These are phyloP conservation scores for Yamadazyma epiphylla DNA, from an alignment of 1,139 yeast genomes.

Conservation along the genomic window DNA sequence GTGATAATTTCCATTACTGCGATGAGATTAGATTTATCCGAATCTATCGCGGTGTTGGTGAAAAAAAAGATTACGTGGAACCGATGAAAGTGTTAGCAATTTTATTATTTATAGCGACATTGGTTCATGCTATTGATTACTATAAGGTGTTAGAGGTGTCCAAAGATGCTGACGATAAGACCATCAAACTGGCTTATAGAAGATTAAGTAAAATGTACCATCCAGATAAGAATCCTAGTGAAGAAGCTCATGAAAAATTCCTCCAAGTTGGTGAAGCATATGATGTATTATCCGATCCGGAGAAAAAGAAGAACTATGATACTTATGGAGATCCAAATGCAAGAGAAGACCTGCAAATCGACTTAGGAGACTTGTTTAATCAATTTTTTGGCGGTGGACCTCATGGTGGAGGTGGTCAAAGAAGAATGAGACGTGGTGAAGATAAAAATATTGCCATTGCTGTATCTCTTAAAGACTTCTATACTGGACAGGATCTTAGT, in stretches of 20 bases:
- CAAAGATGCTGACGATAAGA: conserved; percentile 68
- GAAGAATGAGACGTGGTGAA: conserved; percentile 55
- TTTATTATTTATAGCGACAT: conserved; percentile 5
- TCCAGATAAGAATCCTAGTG: conserved; percentile 89
- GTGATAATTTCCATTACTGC: conserved; percentile 66
- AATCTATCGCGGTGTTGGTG: conserved; percentile 1
- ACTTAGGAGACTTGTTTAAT: conserved; percentile 68
- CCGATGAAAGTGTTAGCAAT: too few relatives aligned
- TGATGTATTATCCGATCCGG: conserved; percentile 75
- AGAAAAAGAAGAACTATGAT: conserved; percentile 72
- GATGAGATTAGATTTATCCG: neutral
- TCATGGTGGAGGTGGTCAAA: conserved; percentile 31
- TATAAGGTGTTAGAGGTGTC: conserved; percentile 61
- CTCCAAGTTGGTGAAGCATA: conserved; percentile 93
- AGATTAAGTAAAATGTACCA: conserved; percentile 82
- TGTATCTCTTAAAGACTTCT: conserved; percentile 62
- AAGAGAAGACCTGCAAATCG: conserved; percentile 35
- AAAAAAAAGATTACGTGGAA: conserved; percentile 5
- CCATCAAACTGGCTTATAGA: conserved; percentile 85
- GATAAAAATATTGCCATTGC: conserved; percentile 56
- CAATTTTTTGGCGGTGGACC: conserved; percentile 74
- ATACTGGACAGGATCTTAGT: conserved; percentile 59
- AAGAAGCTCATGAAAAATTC: conserved; percentile 79
- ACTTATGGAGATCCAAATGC: conserved; percentile 76
- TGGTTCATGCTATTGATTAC: conserved; percentile 18